Percentiles rank a stretch among this genome's conserved stretches.
Evolutionary conservation across 768 basidiomycete species (phyloP).

Genomic region (Tulasnella sp.): DNA sequence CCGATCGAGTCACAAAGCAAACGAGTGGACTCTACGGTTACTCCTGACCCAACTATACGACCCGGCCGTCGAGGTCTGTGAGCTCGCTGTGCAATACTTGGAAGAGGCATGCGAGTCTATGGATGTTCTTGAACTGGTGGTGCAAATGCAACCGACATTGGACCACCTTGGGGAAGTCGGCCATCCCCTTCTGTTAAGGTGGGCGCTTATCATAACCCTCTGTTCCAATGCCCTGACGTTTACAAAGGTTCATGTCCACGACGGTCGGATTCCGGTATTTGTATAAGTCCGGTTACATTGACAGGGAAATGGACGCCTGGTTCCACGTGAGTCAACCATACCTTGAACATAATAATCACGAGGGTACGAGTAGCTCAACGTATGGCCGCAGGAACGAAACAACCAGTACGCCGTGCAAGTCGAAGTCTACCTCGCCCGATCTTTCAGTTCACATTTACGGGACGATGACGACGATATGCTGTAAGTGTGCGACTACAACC

Average conservation of each 20-base stretch:
- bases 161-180: conserved; percentile 93
- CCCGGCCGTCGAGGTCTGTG: conserved; percentile 77
- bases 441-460: conserved; percentile 44
- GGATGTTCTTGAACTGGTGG: conserved; percentile 76
- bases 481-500: conserved; percentile 26
- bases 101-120: conserved; percentile 81
- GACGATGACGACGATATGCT: conserved; percentile 58
- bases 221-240: neutral
- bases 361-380: neutral
- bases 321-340: conserved; percentile 56
- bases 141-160: conserved; percentile 87
- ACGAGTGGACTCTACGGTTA: conserved; percentile 80
- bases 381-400: conserved; percentile 66
- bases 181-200: conserved; percentile 80
- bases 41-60: conserved; percentile 95
- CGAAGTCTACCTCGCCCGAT: conserved; percentile 78
- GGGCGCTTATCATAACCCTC: conserved; percentile 22
- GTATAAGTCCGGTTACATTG: conserved; percentile 83
- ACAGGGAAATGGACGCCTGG: conserved; percentile 93
- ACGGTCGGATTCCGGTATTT: conserved; percentile 86
- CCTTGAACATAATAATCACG: neutral
- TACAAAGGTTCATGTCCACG: conserved; percentile 79
- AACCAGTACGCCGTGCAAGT: conserved; percentile 86
- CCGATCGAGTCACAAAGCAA: conserved; percentile 44
- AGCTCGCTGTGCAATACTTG: conserved; percentile 77